Percentiles rank a stretch among this genome's conserved stretches.
Conservation (phyloP, 2,329 filamentous ascomycete genomes). For the Talaromyces sp. region DNA sequence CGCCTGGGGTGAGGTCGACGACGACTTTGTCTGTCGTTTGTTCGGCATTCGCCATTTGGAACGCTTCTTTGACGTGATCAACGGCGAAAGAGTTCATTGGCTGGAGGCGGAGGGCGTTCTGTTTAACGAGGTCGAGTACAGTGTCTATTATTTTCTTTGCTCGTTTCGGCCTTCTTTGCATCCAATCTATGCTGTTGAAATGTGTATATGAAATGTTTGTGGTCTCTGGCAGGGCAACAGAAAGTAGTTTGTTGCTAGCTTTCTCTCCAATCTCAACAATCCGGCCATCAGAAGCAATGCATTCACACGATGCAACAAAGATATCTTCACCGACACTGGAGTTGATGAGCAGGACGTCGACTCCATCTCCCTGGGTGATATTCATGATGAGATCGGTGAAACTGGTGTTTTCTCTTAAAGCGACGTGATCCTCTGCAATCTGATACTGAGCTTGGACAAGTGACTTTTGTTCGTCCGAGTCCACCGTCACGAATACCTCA, state of each 20-base stretch:
- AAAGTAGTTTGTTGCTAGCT: background rate
- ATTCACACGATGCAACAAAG: slow-evolving; percentile 5
- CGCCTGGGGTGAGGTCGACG: background rate
- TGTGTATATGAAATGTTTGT: background rate
- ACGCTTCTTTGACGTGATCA: background rate
- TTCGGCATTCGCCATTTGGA: background rate
- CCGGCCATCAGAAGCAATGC: slow-evolving; percentile 3
- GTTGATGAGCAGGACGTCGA: background rate
- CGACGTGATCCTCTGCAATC: slow-evolving; percentile 7
- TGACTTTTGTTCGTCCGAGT: slow-evolving; percentile 12
- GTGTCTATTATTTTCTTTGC: background rate
- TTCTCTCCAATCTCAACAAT: slow-evolving; percentile 9
- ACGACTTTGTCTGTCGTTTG: background rate
- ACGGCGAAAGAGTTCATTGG: background rate
- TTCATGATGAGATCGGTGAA: background rate
- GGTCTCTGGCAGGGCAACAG: background rate
- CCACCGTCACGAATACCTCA: slow-evolving; percentile 16
- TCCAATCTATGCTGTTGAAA: background rate
- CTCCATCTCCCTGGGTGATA: background rate
- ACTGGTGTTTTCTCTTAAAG: slow-evolving; percentile 10
- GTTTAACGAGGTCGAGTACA: background rate
- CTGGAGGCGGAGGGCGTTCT: background rate
- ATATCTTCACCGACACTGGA: background rate
- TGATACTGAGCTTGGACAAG: slow-evolving; percentile 10
- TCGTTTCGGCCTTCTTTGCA: background rate